A percentile compares a stretch with the other conserved stretches of the same genome.
phyloP scores from a whole-genome alignment of 345 rosid genomes.

The Pistacia atlantica region DNA sequence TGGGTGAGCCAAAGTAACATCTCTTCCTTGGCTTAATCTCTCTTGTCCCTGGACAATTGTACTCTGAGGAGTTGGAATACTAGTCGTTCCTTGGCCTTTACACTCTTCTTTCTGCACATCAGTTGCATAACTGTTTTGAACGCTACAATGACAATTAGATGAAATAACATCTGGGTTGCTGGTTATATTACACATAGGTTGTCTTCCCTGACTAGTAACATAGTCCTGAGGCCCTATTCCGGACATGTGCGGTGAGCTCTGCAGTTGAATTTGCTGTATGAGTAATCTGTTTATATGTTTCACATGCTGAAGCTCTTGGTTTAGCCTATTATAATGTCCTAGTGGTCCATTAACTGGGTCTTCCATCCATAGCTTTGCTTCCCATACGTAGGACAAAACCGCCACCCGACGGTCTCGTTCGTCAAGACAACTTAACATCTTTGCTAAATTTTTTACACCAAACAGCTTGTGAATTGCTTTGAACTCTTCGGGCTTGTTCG shows the following conservation, averaged over 20 bases:
- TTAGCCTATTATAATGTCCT: slow-evolving; percentile 6
- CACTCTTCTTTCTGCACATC: not conserved
- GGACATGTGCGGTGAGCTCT: not conserved
- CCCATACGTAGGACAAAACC: slow-evolving; percentile 36
- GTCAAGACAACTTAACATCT: not conserved
- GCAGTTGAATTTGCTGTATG: not conserved
- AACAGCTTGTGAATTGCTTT: slow-evolving; percentile 22
- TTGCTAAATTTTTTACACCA: slow-evolving; percentile 24
- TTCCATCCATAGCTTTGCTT: slow-evolving; percentile 28
- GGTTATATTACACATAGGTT: not conserved
- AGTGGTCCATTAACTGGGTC: slow-evolving; percentile 32
- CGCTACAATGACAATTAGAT: not conserved
- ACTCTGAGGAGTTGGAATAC: not conserved
- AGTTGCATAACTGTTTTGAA: not conserved
- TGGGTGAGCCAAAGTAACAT: not conserved
- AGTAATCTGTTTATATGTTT: not conserved
- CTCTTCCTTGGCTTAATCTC: not conserved
- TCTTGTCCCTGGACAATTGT: not conserved
- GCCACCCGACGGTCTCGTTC: not conserved
- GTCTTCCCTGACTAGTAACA: not conserved
- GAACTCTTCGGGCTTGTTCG: slow-evolving; percentile 7
- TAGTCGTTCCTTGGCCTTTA: not conserved
- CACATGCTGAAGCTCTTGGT: slow-evolving; percentile 7
- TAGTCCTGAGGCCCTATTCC: not conserved
- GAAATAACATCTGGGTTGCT: not conserved